Base-by-base conservation (phyloP, 108 stramenopile genomes). In the Licmophora abbreviata region DNA sequence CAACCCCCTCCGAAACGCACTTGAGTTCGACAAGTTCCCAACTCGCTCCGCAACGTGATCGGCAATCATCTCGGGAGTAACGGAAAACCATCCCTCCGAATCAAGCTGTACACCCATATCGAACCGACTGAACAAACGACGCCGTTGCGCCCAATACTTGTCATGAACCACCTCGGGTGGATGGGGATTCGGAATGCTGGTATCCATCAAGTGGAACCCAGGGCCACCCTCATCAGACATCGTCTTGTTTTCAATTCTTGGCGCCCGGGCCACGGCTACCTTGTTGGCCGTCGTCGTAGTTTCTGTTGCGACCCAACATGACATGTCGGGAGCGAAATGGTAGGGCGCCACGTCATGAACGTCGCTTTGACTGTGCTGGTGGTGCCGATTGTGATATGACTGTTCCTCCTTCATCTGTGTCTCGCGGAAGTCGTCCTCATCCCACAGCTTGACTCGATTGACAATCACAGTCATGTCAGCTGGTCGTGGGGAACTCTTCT, bases 71-170 rank as follows among this genome's bases (percentile, higher is more conserved):
- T 98, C 97, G 1, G 94, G 95, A 1, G 97, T 98, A 3, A 96
- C 94, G 1, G 94, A 95, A 63, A 81, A 98, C 97, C 97, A 98
- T 11, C 92, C 87, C 69, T 98, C 94, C 22, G 25, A 14, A 77
- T 98, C 97, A 31, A 98, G 63, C 50, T 67, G 68, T 12, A 95
- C 76, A 1, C 97, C 97, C 17, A 67, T 41, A 69, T 96, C 95
- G 59, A 90, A 98, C 31, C 56, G 64, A 1, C 85, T 85, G 59
- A 97, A 98, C 26, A 93, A 65, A 20, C 95, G 81, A 43, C 81
- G 84, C 30, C 95, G 75, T 63, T 97, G 95, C 1, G 80, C 88
- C 92, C 92, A 97, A 56, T 95, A 97, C 73, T 97, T 95, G 57
- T 85, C 74, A 33, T 88, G 89, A 14, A 87, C 79, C 10, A 76